phyloP scores from a whole-genome alignment of 2,329 filamentous ascomycete genomes.

The Fusarium mangiferae region DNA sequence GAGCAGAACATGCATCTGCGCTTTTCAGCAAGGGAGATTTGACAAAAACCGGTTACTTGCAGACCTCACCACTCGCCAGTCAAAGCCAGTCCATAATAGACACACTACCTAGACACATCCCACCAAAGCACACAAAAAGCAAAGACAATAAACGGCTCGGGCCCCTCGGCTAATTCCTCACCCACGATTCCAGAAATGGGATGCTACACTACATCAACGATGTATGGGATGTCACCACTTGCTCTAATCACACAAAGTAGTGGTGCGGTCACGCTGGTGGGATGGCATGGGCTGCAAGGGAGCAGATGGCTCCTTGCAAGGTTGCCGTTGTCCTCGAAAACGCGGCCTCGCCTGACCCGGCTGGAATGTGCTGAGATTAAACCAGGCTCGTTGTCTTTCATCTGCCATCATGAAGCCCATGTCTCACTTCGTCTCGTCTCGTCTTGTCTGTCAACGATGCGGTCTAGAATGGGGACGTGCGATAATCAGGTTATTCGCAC shows the following conservation, averaged over 20 bases:
- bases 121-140: constrained; percentile 18
- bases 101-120: not conserved
- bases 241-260: not conserved
- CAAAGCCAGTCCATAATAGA: not conserved
- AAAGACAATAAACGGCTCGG: constrained; percentile 26
- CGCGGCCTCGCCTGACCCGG: not conserved
- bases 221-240: not conserved
- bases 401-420: constrained; percentile 10
- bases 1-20: not conserved
- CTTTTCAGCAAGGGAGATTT: constrained; percentile 18
- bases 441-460: constrained; percentile 11
- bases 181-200: constrained; percentile 3
- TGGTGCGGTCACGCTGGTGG: constrained; percentile 10
- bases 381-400: constrained; percentile 10
- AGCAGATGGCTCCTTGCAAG: constrained; percentile 17
- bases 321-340: constrained; percentile 3
- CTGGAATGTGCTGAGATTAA: constrained; percentile 30
- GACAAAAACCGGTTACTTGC: constrained; percentile 7
- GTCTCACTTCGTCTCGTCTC: constrained; percentile 29
- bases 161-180: constrained; percentile 23
- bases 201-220: not conserved
- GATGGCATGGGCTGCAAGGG: constrained; percentile 27
- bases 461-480: constrained; percentile 28
- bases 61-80: not conserved
- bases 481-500: constrained; percentile 24